Evolutionary conservation across 1,284 basidiomycete genomes (phyloP).

Genomic region (Polyporus tsugae): DNA sequence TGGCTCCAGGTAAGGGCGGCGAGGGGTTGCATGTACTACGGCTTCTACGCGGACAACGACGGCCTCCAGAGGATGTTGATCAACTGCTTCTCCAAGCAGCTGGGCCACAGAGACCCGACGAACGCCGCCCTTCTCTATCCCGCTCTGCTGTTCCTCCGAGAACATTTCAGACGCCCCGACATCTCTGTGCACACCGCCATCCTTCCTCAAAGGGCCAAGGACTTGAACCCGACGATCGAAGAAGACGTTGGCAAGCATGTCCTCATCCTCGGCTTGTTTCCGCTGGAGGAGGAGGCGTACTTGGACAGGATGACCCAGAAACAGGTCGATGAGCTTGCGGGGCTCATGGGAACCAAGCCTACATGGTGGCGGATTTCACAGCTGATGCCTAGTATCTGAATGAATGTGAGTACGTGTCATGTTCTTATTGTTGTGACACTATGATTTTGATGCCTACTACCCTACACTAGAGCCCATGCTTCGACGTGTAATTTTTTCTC

Average conservation of each 20-base stretch:
- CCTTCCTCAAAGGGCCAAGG: background rate
- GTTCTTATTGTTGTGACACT: background rate
- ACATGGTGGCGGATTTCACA: slow-evolving; percentile 5
- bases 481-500: too few relatives aligned
- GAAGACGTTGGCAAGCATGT: background rate
- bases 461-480: too few relatives aligned
- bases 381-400: background rate
- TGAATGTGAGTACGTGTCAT: background rate
- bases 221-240: background rate
- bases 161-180: background rate
- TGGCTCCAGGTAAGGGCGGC: background rate
- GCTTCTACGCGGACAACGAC: background rate
- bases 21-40: background rate
- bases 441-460: too few relatives aligned
- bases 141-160: background rate
- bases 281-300: slow-evolving; percentile 1
- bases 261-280: slow-evolving; percentile 2
- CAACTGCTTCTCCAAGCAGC: background rate
- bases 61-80: background rate
- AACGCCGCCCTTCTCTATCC: background rate
- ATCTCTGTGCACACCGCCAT: background rate
- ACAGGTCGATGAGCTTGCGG: background rate
- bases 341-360: background rate
- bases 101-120: background rate
- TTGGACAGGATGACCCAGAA: background rate